These are phyloP conservation scores for Musa acuminata DNA, from an alignment of 176 grass and related monocot genomes.

Conservation along the genomic window DNA sequence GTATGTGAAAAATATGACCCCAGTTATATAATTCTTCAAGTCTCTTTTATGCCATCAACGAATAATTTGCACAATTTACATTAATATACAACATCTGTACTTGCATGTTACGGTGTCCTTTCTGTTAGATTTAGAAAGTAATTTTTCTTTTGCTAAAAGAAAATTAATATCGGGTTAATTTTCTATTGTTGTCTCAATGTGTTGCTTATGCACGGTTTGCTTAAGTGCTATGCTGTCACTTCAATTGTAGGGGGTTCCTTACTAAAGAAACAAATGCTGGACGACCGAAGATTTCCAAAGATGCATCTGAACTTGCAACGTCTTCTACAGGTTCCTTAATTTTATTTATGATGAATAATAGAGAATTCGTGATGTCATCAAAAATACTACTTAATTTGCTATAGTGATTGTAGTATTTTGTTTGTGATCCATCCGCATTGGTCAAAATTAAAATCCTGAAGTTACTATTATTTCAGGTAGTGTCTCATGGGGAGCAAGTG, in stretches of 20 bases:
- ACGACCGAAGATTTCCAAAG: conserved; percentile 83
- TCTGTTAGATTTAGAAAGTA: not conserved
- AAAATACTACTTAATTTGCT: not conserved
- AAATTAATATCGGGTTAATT: too few relatives aligned
- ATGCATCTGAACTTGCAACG: conserved; percentile 92
- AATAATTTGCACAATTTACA: too few relatives aligned
- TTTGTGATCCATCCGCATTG: not conserved
- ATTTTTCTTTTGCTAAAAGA: not conserved
- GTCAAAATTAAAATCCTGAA: not conserved
- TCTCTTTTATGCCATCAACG: too few relatives aligned
- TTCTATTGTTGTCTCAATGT: not conserved
- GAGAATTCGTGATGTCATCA: not conserved
- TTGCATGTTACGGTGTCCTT: too few relatives aligned
- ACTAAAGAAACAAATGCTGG: conserved; percentile 77
- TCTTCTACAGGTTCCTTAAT: conserved; percentile 57
- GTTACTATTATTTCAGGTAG: conserved; percentile 35
- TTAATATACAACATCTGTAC: too few relatives aligned
- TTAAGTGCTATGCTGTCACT: conserved; percentile 4
- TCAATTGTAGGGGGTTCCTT: conserved; percentile 62
- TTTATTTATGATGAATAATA: not conserved
- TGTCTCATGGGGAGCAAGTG: conserved; percentile 91
- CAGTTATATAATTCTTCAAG: too few relatives aligned
- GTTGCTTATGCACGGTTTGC: not conserved
- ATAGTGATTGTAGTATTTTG: not conserved
- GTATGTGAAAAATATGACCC: too few relatives aligned